Conservation (phyloP, 2,329 filamentous ascomycete genomes). For the Aureobasidium sp. region DNA sequence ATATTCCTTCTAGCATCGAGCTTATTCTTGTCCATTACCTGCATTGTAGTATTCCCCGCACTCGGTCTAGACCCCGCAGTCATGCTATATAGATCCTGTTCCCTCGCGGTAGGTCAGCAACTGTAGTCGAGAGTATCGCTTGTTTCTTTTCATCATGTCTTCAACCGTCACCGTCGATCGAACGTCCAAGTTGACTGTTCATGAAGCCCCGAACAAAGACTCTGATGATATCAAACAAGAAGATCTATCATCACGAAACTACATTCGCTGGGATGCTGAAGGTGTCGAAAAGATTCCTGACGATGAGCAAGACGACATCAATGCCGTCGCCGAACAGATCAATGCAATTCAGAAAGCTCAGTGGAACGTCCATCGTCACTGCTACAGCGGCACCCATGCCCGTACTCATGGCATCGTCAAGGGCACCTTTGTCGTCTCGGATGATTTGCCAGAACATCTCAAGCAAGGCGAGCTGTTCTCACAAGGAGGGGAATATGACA, state of each 20-base stretch:
- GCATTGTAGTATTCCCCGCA: neutral
- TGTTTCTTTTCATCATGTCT: neutral
- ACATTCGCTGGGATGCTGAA: slow-evolving; percentile 36
- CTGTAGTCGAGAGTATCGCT: neutral
- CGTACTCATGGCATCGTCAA: slow-evolving; percentile 45
- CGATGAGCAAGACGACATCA: slow-evolving; percentile 38
- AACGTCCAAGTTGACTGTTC: slow-evolving; percentile 17
- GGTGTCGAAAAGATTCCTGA: slow-evolving; percentile 36
- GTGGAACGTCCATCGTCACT: slow-evolving; percentile 37
- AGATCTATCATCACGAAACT: slow-evolving; percentile 25
- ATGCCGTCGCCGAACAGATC: slow-evolving; percentile 41
- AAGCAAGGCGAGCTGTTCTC: slow-evolving; percentile 37
- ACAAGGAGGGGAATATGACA: slow-evolving; percentile 28
- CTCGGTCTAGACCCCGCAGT: neutral
- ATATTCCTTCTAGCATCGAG: neutral
- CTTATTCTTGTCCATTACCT: neutral
- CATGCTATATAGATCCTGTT: neutral
- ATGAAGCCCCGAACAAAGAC: slow-evolving; percentile 14
- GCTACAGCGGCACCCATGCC: slow-evolving; percentile 38
- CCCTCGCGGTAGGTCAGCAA: neutral
- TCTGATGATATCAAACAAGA: neutral
- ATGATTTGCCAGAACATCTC: slow-evolving; percentile 39
- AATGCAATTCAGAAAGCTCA: slow-evolving; percentile 41
- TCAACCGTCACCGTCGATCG: slow-evolving; percentile 13
- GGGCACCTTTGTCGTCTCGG: slow-evolving; percentile 38